A percentile compares a stretch with the other conserved stretches of the same genome.
Evolutionary conservation across 768 basidiomycete genomes (phyloP).

Genomic region (Crassisporium funariophilum): DNA sequence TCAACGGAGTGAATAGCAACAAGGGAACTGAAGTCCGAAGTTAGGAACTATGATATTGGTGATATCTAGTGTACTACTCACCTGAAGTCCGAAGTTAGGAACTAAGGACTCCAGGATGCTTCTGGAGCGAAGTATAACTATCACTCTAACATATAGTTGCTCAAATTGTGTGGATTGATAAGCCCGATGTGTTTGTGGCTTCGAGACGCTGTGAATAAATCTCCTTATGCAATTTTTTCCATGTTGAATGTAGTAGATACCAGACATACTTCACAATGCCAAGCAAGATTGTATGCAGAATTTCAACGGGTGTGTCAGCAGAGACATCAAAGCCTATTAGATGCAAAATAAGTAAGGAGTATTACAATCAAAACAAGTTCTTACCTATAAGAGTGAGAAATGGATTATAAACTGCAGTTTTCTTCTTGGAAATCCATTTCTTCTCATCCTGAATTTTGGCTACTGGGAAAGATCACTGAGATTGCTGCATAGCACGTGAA

Average conservation of each 20-base stretch:
- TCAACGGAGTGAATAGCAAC: too few species aligned
- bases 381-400: slow-evolving; percentile 28
- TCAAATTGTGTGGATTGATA: neutral
- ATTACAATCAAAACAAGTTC: neutral
- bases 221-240: slow-evolving; percentile 23
- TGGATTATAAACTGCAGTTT: slow-evolving; percentile 25
- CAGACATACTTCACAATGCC: slow-evolving; percentile 42
- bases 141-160: too few species aligned
- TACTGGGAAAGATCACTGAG: slow-evolving; percentile 7
- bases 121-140: too few species aligned
- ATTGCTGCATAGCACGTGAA: slow-evolving; percentile 17
- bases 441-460: slow-evolving; percentile 22
- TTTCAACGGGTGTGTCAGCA: slow-evolving; percentile 36
- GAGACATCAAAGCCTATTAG: slow-evolving; percentile 23
- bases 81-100: too few species aligned
- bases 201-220: slow-evolving; percentile 27
- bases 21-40: too few species aligned
- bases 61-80: too few species aligned
- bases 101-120: too few species aligned
- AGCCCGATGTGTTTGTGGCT: slow-evolving; percentile 17
- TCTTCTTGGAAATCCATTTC: slow-evolving; percentile 24
- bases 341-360: neutral
- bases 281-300: slow-evolving; percentile 41
- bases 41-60: too few species aligned
- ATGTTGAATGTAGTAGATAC: slow-evolving; percentile 29